Evolutionary conservation across 164 flowering plant species (phyloP).

Genomic region (Vitis rotundifolia): DNA sequence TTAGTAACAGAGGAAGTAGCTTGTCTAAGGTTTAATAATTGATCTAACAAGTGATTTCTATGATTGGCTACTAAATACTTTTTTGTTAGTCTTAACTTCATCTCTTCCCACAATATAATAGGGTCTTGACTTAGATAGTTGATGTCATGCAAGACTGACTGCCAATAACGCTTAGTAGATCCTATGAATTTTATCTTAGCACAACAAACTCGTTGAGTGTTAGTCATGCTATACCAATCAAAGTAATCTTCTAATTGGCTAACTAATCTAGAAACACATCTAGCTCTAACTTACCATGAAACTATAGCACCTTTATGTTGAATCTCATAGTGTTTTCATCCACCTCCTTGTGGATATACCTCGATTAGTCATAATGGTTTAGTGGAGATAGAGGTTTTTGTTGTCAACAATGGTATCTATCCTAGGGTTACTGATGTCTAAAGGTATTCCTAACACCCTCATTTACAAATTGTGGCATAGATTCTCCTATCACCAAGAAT

Average conservation of each 20-base stretch:
- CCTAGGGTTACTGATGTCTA: too few relatives aligned
- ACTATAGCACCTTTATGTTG: too few relatives aligned
- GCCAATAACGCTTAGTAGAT: neutral
- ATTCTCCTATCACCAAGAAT: too few relatives aligned
- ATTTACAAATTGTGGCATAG: too few relatives aligned
- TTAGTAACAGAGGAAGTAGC: neutral
- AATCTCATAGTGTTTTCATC: too few relatives aligned
- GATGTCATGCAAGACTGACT: neutral
- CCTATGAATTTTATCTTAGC: conserved; percentile 7
- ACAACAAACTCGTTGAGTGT: neutral
- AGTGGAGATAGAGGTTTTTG: too few relatives aligned
- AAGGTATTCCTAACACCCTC: too few relatives aligned
- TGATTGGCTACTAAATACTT: neutral
- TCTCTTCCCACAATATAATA: conserved; percentile 8
- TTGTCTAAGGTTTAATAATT: neutral
- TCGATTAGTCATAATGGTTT: too few relatives aligned
- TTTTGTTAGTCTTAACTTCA: neutral
- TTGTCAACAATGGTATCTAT: too few relatives aligned
- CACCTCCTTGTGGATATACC: too few relatives aligned
- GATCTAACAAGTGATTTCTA: neutral
- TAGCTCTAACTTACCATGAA: neutral
- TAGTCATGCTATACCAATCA: conserved; percentile 2
- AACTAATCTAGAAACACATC: neutral
- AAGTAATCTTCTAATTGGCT: conserved; percentile 1
- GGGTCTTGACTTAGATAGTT: neutral